Evolutionary conservation across 1,284 basidiomycete species (phyloP), one percentile per base, ranked within the genome.

Genomic region (Agroathelia rolfsii): DNA sequence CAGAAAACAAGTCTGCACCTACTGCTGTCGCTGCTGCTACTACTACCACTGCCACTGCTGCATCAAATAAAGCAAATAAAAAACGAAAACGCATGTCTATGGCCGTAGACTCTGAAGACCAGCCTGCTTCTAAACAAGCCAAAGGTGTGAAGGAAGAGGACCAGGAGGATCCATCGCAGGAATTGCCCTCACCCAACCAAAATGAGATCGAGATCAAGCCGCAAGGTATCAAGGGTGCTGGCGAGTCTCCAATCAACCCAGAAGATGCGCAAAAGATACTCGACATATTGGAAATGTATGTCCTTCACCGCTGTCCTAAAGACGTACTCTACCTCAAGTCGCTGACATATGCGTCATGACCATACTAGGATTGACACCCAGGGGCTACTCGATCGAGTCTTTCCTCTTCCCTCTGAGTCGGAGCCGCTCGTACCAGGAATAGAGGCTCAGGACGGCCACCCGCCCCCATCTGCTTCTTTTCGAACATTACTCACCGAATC

Each of bases 321-420:
- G n/a, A n/a, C n/a, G n/a, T n/a, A n/a, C 29, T 28, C 31, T 30
- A 34, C 26, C 30, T 30, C 19, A 10, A 21, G 30, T 28, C 35
- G 29, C 44, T 37, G 30, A 41, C 25, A 20, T 6, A 24, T 27
- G 20, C 34, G 38, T 27, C 49, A 82, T n/a, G n/a, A n/a, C n/a
- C n/a, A n/a, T n/a, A n/a, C n/a, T n/a, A n/a, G 79, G 46, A 59
- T 72, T 37, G 83, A 86, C 51, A 66, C 65, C 0, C 81, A 83
- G 44, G 77, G 75, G 33, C 61, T 86, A 3, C 71, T 87, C n/a
- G 80, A 85, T 62, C 75, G 82, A 45, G 77, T 82, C 41, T 79
- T 81, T 48, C 72, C 76, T 13, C 55, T 75, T 5, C 56, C 64
- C 10, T 43, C 51, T n/a, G 53, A 48, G 21, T 50, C 50, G 32